Base-by-base conservation (phyloP, 768 basidiomycete species). In the Macrolepiota albuminosa region DNA sequence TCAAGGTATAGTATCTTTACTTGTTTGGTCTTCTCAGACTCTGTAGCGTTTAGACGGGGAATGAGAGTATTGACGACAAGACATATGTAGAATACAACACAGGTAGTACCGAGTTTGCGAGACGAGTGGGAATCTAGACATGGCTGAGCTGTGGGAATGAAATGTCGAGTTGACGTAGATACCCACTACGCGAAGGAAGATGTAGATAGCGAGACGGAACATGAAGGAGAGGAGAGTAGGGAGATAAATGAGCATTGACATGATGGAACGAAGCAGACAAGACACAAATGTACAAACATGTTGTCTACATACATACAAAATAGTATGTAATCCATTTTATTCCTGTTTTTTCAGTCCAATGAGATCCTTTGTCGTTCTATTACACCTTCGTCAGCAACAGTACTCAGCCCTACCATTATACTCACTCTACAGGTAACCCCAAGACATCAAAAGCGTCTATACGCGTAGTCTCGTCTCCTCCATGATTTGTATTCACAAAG, bases 401-500 rank as follows among this genome's bases (percentile, higher is more conserved):
- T 42, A 47, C 31, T 21, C 8, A 61, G 2, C 7, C 18, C 42
- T 49, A n/a, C 18, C 18, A 24, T 40, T 21, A 13, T 24, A 77
- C 84, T 56, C 64, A 89, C 87, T 82, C 82, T 18, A 81, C 75
- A 6, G 83, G 75, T 16, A 79, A 66, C 11, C 90, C 89, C 24
- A 86, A 74, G 13, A 90, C 68, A 66, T 91, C 89, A 49, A 91
- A 72, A 31, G 72, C 79, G 66, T 91, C 85, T 61, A 91, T 84
- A 21, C 85, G 76, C 4, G 89, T 88, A 66, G 81, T 76, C 6
- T 90, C 87, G 40, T 78, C 81, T 39, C 66, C 82, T 0, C 81
- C 86, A 59, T 89, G 85, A 63, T 89, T 89, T 6, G 83, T 83
- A 39, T 73, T 77, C 43, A 91, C 81, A 65, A 91, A 91, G 43